Evolutionary conservation across 1,284 basidiomycete species (phyloP), one percentile per base, ranked within the genome.

Genomic region (Fistulina hepatica): DNA sequence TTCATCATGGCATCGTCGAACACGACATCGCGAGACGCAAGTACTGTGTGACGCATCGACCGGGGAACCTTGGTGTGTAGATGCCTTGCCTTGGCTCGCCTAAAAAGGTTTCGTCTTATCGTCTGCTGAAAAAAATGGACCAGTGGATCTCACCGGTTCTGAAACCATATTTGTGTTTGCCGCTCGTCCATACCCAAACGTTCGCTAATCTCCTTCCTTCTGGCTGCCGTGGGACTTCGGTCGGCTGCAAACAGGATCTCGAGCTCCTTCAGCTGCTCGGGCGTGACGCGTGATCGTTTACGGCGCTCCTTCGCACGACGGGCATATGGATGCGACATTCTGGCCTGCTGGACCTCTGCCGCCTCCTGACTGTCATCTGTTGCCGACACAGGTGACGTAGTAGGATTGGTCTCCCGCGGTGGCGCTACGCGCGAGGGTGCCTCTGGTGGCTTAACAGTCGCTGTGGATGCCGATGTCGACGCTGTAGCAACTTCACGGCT

Each of bases 141-240:
- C 30, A 17, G 33, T 16, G 13, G 24, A 20, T 52, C 68, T 35
- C 44, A 81, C 82, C 83, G 67, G 52, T 88, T 88, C 54, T 88
- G 83, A 52, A 85, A 88, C 84, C 83, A 86, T 39, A 88, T 82
- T 57, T 86, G 83, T 0, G 81, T 84, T 63, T 86, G 83, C 27
- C 82, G 75, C 58, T 86, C 83, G 42, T 81, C 71, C 79, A 86
- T 85, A 13, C 81, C 80, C 12, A 88, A 63, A 41, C 71, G 56
- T 23, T 76, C 69, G 40, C 79, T 76, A 38, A 88, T 84, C 49
- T 84, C 81, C 43, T 73, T 71, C 36, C 83, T 65, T 36, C 74
- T 68, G 6, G 67, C 66, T 5, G 79, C 76, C 3, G 77, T 80
- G 11, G 83, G 83, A 48, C 73, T 81, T 30, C 75, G 67, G 54